phyloP scores from a whole-genome alignment of 768 basidiomycete genomes.

The Megacollybia marginata region DNA sequence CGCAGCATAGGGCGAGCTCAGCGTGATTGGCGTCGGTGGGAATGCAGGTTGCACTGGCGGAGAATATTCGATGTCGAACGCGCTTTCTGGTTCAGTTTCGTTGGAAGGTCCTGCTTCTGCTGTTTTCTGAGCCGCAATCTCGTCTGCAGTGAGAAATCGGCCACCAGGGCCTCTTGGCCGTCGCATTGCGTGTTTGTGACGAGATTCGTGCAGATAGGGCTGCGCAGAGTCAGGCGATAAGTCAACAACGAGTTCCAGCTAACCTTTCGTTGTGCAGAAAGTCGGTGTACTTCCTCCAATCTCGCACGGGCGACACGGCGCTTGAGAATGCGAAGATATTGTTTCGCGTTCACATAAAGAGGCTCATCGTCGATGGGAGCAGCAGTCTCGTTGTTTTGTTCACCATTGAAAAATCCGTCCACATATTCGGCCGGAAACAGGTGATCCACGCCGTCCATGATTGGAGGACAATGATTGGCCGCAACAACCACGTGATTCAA shows the following conservation, averaged over 20 bases:
- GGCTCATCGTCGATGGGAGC: conserved; percentile 84
- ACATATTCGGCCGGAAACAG: conserved; percentile 53
- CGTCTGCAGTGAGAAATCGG: conserved; percentile 93
- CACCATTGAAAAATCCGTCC: conserved; percentile 12
- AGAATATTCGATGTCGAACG: conserved; percentile 11
- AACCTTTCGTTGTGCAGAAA: conserved; percentile 92
- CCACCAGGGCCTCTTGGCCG: conserved; percentile 96
- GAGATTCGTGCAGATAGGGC: conserved; percentile 98
- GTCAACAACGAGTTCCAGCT: conserved; percentile 1
- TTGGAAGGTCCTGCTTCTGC: conserved; percentile 25
- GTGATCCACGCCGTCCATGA: conserved; percentile 49
- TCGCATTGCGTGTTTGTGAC: conserved; percentile 97
- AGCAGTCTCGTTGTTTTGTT: conserved; percentile 16
- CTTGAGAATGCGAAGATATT: conserved; percentile 98
- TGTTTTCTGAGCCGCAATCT: conserved; percentile 79
- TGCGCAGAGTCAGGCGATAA: conserved; percentile 21
- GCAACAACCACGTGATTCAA: conserved; percentile 23
- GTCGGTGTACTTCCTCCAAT: conserved; percentile 87
- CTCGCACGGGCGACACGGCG: conserved; percentile 85
- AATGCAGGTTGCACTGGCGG: conserved; percentile 6
- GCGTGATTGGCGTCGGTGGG: conserved; percentile 31
- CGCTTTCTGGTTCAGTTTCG: conserved; percentile 13
- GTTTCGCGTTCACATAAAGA: conserved; percentile 98
- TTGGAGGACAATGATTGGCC: conserved; percentile 17
- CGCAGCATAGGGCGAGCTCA: conserved; percentile 52